Evolutionary conservation across 2,329 filamentous ascomycete species (phyloP).

Genomic region (Fusarium nisikadoi): DNA sequence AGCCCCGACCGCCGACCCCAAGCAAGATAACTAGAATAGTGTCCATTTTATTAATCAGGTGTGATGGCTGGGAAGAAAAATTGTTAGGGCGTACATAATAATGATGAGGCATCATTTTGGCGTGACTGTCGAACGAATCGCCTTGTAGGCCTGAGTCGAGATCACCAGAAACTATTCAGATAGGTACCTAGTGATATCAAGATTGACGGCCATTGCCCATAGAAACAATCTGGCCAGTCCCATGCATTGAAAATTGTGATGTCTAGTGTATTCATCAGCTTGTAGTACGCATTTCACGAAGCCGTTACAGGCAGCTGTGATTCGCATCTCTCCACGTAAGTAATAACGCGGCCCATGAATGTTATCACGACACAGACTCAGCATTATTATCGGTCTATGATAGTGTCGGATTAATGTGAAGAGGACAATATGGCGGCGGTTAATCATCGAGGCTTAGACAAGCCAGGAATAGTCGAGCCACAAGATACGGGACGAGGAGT

Average conservation of each 20-base stretch:
- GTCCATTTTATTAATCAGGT: not conserved
- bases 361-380: not conserved
- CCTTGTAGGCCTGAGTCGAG: not conserved
- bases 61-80: not conserved
- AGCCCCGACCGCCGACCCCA: not conserved
- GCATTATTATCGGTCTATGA: conserved; percentile 1
- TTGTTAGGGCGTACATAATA: conserved; percentile 7
- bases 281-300: not conserved
- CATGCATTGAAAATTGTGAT: conserved; percentile 7
- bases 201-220: not conserved
- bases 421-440: conserved; percentile 23
- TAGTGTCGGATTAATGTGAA: not conserved
- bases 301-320: conserved; percentile 15
- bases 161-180: not conserved
- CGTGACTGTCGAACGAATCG: conserved; percentile 8
- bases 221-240: not conserved
- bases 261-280: conserved; percentile 25
- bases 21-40: not conserved
- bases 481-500: conserved; percentile 21
- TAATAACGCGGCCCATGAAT: conserved; percentile 12
- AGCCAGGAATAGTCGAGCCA: conserved; percentile 35
- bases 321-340: conserved; percentile 14
- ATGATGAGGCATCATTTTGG: conserved; percentile 15
- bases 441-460: conserved; percentile 34
- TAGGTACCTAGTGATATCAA: not conserved